Base-by-base conservation (phyloP, 2,329 filamentous ascomycete genomes). In the Stachybotrys echinatus region DNA sequence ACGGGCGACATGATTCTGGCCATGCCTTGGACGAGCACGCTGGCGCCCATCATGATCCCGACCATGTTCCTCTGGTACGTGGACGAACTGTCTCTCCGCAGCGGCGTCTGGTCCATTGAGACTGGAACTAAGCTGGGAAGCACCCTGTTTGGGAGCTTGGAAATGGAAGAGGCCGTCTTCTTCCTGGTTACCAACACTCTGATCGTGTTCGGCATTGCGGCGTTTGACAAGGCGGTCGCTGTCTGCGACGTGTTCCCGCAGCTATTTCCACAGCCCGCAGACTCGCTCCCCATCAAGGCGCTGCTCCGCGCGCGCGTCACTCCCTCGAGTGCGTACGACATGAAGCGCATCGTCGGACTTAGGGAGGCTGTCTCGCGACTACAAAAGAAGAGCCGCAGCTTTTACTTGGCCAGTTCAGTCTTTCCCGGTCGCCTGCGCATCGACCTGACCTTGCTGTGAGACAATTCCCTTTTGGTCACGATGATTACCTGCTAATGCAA, bases 101-200 rank as follows among this genome's bases (percentile, higher is more conserved):
- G 83, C 37, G 87, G 87, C 7, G 89, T 85, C 0, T 90, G 87
- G 87, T 76, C 81, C 1, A 89, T 90, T 46, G 80, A 80, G 52
- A 70, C 73, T 5, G 82, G 79, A 0, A 90, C 86, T 1, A 89
- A 89, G 59, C 74, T 87, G 12, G 81, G 77, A 1, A 60, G 80
- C 38, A 74, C 82, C 45, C 55, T 89, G 0, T 89, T 83, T 77
- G 76, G 79, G 2, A 77, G 77, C 6, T 65, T 90, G 23, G 87
- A 90, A 47, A 73, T 89, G 19, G 87, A 91, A 67, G 87, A 91
- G 62, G 86, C 85, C 0, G 56, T 86, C 7, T 90, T 90, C 71
- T 91, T 91, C 65, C 69, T 89, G 4, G 66, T 79, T 4, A 89
- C 85, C 2, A 90, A 90, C 61, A 71, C 71, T 1, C 67, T 91